Conservation (phyloP, 2,329 filamentous ascomycete species). For the Calonectria hongkongensis region DNA sequence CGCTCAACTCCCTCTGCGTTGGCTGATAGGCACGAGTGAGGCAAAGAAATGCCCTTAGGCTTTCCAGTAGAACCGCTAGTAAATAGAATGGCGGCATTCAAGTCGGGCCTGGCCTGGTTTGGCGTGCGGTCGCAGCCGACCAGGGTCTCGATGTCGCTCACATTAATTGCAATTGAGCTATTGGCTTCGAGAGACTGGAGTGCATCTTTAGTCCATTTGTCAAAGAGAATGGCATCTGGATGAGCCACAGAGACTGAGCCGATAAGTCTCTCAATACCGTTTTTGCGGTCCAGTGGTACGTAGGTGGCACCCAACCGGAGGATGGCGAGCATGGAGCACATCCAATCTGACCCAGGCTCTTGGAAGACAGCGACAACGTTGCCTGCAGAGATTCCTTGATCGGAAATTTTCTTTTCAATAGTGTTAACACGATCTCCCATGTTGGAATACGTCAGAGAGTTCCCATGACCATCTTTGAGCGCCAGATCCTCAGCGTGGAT, state of each 20-base stretch:
- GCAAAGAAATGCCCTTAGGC: background rate
- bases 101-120: background rate
- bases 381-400: no score
- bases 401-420: no score
- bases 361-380: background rate
- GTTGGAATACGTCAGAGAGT: no score
- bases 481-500: no score
- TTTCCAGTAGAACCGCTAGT: background rate
- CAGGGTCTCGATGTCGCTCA: background rate
- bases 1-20: conserved; percentile 2
- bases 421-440: no score
- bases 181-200: background rate
- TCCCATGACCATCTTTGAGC: no score
- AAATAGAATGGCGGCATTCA: conserved; percentile 2
- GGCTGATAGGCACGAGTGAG: conserved; percentile 4
- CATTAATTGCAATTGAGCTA: background rate
- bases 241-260: background rate
- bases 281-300: background rate
- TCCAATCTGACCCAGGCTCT: conserved; percentile 7
- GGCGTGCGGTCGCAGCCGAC: background rate
- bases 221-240: background rate
- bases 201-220: background rate
- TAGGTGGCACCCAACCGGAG: background rate
- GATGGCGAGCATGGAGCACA: background rate
- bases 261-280: background rate